Evolutionary conservation across 2,329 filamentous ascomycete species (phyloP).

Genomic region (Penicillium sp.): DNA sequence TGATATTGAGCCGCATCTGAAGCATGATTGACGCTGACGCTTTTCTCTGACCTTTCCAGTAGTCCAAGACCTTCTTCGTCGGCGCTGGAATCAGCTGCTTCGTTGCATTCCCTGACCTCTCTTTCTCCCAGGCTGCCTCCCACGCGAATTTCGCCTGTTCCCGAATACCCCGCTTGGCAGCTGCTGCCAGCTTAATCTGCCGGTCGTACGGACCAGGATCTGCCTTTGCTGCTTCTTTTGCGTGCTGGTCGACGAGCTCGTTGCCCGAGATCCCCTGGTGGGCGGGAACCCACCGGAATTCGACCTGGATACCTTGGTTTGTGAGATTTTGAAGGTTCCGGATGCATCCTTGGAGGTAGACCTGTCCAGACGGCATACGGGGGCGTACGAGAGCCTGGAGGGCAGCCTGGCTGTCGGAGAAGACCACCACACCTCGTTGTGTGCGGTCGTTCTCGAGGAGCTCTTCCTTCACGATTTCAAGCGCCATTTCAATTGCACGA

Average conservation of each 20-base stretch:
- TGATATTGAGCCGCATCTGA: neutral
- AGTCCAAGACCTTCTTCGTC: neutral
- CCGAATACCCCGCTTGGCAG: neutral
- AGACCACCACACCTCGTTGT: neutral
- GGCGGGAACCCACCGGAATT: neutral
- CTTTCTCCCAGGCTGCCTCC: neutral
- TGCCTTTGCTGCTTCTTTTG: neutral
- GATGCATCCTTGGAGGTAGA: neutral
- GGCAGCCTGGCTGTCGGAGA: neutral
- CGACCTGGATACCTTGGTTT: neutral
- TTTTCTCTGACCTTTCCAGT: neutral
- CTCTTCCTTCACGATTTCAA: neutral
- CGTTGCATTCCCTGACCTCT: neutral
- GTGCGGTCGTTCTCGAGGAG: neutral
- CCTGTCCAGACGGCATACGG: neutral
- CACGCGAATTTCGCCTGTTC: neutral
- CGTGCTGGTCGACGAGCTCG: neutral
- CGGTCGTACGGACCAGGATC: neutral
- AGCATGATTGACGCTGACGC: neutral
- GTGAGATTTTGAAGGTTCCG: neutral
- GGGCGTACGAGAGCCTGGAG: neutral
- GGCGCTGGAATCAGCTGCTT: neutral
- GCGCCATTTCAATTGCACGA: neutral
- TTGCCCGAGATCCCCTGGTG: neutral
- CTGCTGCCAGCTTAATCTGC: neutral